Evolutionary conservation across 306 rosid species (phyloP), one percentile per base, ranked within the genome.

Genomic region (Cyamopsis tetragonoloba): DNA sequence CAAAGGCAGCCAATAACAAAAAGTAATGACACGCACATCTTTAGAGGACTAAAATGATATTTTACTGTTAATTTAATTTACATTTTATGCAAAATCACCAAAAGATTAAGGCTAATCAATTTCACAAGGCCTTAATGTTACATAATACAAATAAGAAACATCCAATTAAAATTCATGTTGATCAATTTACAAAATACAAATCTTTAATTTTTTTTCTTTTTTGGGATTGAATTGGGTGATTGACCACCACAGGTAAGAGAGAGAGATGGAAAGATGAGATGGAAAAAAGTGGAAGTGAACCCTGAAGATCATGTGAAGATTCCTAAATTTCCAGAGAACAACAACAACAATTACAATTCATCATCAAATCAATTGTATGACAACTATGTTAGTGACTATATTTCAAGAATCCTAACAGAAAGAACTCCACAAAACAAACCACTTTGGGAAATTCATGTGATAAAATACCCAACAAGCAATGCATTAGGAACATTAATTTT

Each of bases 381-480:
- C 3, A 15, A 69, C 0, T 74, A 67, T 49, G 14, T 80, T 57
- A 56, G 49, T 54, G 83, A 87, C 4, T 84, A 82, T 31, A 20
- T 87, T 14, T 62, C 81, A 15, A 54, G 17, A 1, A 61, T 80
- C 46, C 38, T 70, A 42, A 13, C 39, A 0, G 68, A 73, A 42
- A 55, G 46, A 3, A 67, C 77, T 6, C 60, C 83, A 0, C 70
- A 72, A 17, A 41, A 30, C 51, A 87, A 71, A 65, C 90, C 90
- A 19, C 61, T 82, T 0, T 85, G 95, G 91, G 85, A 83, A 79
- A 30, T 85, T 8, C 91, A 85, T 66, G 0, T 82, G 0, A 22
- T 87, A 15, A 84, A 80, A 3, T 87, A 82, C 43, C 88, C 95
- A 38, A 84, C 95, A n/a, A 77, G 9, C 10, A 72, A 37, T 32